Base-by-base conservation (phyloP, 371 early-diverging fungal species). In the Entomophthora muscae region DNA sequence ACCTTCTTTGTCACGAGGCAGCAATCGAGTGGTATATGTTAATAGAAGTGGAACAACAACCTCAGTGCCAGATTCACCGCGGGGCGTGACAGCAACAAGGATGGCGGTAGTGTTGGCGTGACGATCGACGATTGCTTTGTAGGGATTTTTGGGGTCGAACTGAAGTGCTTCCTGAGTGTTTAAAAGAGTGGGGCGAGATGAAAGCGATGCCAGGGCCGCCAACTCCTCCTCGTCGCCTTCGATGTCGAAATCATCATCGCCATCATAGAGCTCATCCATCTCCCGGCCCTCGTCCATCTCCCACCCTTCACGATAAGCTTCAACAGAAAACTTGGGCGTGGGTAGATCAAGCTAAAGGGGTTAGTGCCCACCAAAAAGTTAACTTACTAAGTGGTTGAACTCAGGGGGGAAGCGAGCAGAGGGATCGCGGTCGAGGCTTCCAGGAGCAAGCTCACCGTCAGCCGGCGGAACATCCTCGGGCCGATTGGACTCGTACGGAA, bases 241-340 rank as follows among this genome's bases (percentile, higher is more conserved):
- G 12, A 29, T 23, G 24, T 60, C 60, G 24, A 32, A 29, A 21
- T 60, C 60, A 5, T 60, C 60, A 5, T 29, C 30, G 7, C n/a
- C 30, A 17, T 32, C 32, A 60, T 28, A n/a, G 30, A 32, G 1
- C 12, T 60, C n/a, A 3, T 30, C 31, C 13, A 60, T 23, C 1
- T 60, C 60, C 32, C 24, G 3, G 13, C 33, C 60, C 3, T 60
- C 60, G 7, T 60, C 30, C 10, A 32, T 24, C 30, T 28, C 23
- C 60, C 60, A 60, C 5, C 13, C 60, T 21, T 30, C 60, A 1
- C 21, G 22, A n/a, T 32, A 23, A 1, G 60, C 22, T 3, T 60
- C 60, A 32, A 60, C 30, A 7, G 30, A 60, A n/a, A 60, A 60
- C 26, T 60, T 60, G 32, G 60, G 60, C 17, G 60, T 32, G 33